A percentile compares a stretch with the other conserved stretches of the same genome.
phyloP scores from a whole-genome alignment of 2,329 filamentous ascomycete genomes.

The Sclerotiophoma versabilis region DNA sequence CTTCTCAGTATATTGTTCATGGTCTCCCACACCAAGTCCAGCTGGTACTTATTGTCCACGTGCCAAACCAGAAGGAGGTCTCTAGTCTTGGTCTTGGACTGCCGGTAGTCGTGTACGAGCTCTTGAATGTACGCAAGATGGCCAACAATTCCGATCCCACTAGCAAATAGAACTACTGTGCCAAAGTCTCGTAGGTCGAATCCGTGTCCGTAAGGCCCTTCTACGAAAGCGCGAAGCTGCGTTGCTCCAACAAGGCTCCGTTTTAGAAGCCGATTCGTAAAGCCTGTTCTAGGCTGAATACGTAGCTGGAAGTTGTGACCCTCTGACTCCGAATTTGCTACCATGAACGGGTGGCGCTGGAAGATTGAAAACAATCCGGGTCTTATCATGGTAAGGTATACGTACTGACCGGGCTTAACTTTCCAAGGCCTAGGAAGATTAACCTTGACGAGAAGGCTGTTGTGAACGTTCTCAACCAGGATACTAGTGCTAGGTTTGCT shows the following conservation, averaged over 20 bases:
- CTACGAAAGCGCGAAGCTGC: background rate
- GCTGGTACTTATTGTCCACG: constrained; percentile 7
- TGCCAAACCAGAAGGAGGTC: constrained; percentile 25
- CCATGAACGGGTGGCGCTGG: background rate
- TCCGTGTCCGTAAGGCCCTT: background rate
- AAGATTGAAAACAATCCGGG: background rate
- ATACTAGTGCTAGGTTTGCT: background rate
- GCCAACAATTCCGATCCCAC: constrained; percentile 22
- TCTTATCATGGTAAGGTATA: background rate
- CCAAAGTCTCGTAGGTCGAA: background rate
- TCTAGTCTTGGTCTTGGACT: background rate
- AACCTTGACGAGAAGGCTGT: constrained; percentile 18
- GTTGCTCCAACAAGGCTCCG: background rate
- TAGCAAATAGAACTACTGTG: background rate
- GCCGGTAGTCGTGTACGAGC: constrained; percentile 14
- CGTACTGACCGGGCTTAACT: too few relatives aligned
- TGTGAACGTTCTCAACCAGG: background rate
- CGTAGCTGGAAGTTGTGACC: background rate
- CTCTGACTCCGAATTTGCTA: background rate
- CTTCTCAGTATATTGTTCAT: constrained; percentile 3
- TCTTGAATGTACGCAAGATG: constrained; percentile 22
- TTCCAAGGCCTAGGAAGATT: constrained; percentile 18
- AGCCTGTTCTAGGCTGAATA: background rate
- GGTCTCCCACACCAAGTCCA: constrained; percentile 5
- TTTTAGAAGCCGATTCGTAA: background rate